These are phyloP conservation scores for Talaromyces liani DNA, from an alignment of 495 filamentous ascomycete species.

Conservation along the genomic window DNA sequence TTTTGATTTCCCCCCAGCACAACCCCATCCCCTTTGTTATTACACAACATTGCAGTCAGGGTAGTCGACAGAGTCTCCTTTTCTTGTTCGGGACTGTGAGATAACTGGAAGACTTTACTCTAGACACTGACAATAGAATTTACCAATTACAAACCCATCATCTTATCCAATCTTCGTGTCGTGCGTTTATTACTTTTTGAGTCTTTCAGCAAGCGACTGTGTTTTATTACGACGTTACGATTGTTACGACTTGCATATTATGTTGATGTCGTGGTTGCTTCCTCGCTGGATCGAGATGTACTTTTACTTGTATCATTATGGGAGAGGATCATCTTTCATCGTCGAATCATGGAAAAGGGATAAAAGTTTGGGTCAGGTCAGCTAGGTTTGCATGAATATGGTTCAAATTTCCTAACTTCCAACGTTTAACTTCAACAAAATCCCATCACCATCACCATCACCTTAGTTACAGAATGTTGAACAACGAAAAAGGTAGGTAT, in stretches of 20 bases:
- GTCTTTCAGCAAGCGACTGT: too few relatives aligned
- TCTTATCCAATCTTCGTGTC: not conserved
- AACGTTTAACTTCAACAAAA: not conserved
- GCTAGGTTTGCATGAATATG: not conserved
- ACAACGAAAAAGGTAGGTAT: too few relatives aligned
- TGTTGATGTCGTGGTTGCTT: not conserved
- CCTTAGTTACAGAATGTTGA: too few relatives aligned
- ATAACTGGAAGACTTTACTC: constrained; percentile 5
- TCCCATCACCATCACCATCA: not conserved
- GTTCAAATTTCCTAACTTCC: not conserved
- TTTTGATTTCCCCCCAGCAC: not conserved
- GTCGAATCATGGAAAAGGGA: not conserved
- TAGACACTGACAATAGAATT: constrained; percentile 6
- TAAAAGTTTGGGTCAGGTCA: not conserved
- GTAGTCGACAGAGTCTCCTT: constrained; percentile 4
- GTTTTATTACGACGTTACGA: not conserved
- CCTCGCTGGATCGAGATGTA: constrained; percentile 7
- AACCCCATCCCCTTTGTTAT: not conserved
- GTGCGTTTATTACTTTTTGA: not conserved
- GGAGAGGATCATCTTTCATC: not conserved
- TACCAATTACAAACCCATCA: not conserved
- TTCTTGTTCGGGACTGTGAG: constrained; percentile 1
- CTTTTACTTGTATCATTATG: constrained; percentile 2
- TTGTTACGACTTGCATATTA: not conserved
- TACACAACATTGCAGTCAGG: not conserved